Conservation (phyloP, 768 basidiomycete species). For the Mycena metata region DNA sequence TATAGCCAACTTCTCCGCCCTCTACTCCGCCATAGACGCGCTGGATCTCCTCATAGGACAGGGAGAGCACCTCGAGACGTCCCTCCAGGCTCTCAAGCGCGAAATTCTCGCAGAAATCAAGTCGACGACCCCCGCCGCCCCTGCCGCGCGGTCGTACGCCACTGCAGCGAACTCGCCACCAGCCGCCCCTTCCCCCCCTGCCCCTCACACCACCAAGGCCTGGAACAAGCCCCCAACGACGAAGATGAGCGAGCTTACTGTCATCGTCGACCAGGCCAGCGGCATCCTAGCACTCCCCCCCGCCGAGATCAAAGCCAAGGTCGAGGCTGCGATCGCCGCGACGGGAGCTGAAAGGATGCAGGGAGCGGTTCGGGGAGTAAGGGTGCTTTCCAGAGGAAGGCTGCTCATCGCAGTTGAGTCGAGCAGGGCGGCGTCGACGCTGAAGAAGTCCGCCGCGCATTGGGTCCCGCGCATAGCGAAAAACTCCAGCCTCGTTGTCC, state of each 20-base stretch:
- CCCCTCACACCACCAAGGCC: neutral
- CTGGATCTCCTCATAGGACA: no score
- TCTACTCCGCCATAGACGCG: no score
- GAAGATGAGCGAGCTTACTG: neutral
- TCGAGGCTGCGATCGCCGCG: neutral
- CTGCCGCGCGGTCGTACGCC: no score
- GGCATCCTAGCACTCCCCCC: neutral
- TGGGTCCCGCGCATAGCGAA: conserved; percentile 3
- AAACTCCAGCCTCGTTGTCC: neutral
- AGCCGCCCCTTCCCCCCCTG: neutral
- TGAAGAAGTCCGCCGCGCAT: neutral
- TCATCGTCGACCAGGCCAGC: neutral
- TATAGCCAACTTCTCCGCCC: no score
- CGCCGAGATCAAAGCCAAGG: conserved; percentile 6
- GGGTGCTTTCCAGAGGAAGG: neutral
- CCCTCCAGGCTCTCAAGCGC: no score
- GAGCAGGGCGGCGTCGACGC: neutral
- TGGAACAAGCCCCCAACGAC: neutral
- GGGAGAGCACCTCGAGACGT: no score
- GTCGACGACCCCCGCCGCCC: no score
- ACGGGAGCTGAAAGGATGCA: neutral
- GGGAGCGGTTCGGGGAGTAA: neutral
- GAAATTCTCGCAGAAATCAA: no score
- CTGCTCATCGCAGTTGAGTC: conserved; percentile 1
- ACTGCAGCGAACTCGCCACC: no score